Base-by-base conservation (phyloP, 139 green algal genomes). In the Chlorella sp. region DNA sequence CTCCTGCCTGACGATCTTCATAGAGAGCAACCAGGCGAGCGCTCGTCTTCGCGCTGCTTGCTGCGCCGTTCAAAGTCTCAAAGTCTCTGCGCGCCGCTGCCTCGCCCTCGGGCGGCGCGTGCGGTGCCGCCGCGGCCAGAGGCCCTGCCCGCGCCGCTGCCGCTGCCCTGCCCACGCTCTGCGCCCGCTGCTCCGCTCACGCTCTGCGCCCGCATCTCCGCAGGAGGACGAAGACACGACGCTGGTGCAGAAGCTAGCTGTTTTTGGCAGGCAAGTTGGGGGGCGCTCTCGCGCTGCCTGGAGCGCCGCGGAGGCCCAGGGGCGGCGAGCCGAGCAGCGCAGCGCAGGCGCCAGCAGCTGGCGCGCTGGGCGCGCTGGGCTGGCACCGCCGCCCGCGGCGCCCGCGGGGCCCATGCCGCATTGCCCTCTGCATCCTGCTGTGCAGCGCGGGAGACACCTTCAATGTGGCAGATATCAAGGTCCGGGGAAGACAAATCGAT, bases 381-480 rank as follows among this genome's bases (percentile, higher is more conserved):
- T 27, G 19, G 53, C 27, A 23, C 53, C 7, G 41, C 12, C 58
- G 58, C 58, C 19, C 7, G 8, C 41, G 58, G 29, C 27, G 58
- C n/a, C n/a, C 41, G 58, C 53, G 19, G 19, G n/a, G 8, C 12
- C 8, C 6, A 19, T n/a, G 29, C 25, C 29, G n/a, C n/a, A 64
- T 14, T 40, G n/a, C 58, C 31, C 9, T 48, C 14, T 68, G 4
- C 19, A 46, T 68, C 14, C 14, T 53, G 6, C 23, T 8, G 25
- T 61, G 56, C 29, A 60, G 36, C 5, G 69, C 74, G 15, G 87
- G 86, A 0, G 84, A 95, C 33, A 85, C 64, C 4, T 90, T 95
- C 51, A 87, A 95, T 36, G 88, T 95, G 35, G 81, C 79, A 6
- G 80, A 88, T 11, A 94, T 95, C 73, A 94, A 95, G 64, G 92